Base-by-base conservation (phyloP, 345 rosid species). In the Raphanus raphanistrum region DNA sequence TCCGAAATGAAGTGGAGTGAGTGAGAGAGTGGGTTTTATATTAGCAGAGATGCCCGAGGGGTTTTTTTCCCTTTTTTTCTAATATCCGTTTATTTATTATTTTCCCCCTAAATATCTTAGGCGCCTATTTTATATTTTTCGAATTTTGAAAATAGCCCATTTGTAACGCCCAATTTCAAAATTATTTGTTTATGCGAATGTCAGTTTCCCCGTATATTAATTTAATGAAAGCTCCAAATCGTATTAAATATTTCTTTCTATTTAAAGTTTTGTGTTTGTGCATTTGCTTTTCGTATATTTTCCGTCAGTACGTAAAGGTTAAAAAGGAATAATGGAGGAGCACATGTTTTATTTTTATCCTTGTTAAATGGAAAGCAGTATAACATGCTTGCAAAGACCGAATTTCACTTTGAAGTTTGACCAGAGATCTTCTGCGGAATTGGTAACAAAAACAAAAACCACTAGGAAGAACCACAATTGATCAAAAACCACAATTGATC, bases 11-110 rank as follows among this genome's bases (percentile, higher is more conserved):
- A 25, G 8, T 54, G 15, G 29, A 50, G 17, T 5, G 61, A 75
- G 58, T 27, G 43, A 66, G 71, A 7, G 63, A 59, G 63, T 27
- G 63, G 63, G 1, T 27, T 27, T 59, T 59, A 59, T 59, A 59
- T 17, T 11, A 27, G 33, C 16, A 5, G 63, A 59, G 32, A 11
- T 58, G n/a, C 57, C 29, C 62, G 9, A 58, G 31, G 62, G 16
- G 63, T 11, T 36, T n/a, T 21, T 55, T 58, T 9, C 26, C 10
- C 8, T 25, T 0, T 9, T 3, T 58, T 55, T 25, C 26, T 27
- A 27, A 27, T 59, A 27, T 59, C 29, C 11, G 1, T 0, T 57
- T 57, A 21, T 21, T 58, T 59, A 26, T 59, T 57, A 2, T n/a
- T 21, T 38, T 11, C 48, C 6, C 61, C 13, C 29, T 57, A 8